These are phyloP conservation scores for Hortaea sp. DNA, from an alignment of 2,329 filamentous ascomycete genomes.

Conservation along the genomic window DNA sequence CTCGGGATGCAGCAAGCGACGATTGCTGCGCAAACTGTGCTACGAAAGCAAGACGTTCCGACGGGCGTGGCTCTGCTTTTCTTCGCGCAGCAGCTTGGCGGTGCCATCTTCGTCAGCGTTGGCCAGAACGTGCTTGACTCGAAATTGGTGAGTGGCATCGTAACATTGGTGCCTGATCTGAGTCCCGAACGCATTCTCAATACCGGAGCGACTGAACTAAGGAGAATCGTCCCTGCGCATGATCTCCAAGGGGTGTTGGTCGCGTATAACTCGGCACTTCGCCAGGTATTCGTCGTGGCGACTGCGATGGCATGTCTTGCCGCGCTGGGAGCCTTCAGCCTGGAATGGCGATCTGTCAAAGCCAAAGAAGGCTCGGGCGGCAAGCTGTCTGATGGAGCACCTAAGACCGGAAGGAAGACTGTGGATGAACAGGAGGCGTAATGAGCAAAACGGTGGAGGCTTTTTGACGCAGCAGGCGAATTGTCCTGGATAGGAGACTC, in stretches of 20 bases:
- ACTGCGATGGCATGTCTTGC: slow-evolving; percentile 9
- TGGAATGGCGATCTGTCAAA: slow-evolving; percentile 21
- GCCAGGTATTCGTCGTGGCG: slow-evolving; percentile 19
- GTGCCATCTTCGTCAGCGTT: slow-evolving; percentile 31
- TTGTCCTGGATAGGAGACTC: too few relatives aligned
- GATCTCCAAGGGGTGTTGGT: slow-evolving; percentile 11
- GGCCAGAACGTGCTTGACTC: slow-evolving; percentile 25
- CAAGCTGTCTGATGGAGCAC: neutral
- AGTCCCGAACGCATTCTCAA: slow-evolving; percentile 12
- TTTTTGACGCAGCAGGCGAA: too few relatives aligned
- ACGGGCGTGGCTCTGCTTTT: slow-evolving; percentile 31
- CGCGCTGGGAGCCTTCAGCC: slow-evolving; percentile 14
- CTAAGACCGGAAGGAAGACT: too few relatives aligned
- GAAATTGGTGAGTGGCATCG: slow-evolving; percentile 6
- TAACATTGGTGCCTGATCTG: slow-evolving; percentile 7
- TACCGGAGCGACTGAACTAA: slow-evolving; percentile 22
- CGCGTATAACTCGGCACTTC: slow-evolving; percentile 20
- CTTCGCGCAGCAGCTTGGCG: slow-evolving; percentile 34
- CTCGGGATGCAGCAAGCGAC: slow-evolving; percentile 32
- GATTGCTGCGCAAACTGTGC: slow-evolving; percentile 30
- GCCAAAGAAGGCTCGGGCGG: slow-evolving; percentile 2
- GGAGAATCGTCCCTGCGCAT: slow-evolving; percentile 13
- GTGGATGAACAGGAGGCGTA: too few relatives aligned
- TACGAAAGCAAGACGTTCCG: slow-evolving; percentile 28
- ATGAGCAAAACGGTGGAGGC: too few relatives aligned